These are phyloP conservation scores for Tylopilus sp. DNA, from an alignment of 768 basidiomycete species.

Conservation along the genomic window DNA sequence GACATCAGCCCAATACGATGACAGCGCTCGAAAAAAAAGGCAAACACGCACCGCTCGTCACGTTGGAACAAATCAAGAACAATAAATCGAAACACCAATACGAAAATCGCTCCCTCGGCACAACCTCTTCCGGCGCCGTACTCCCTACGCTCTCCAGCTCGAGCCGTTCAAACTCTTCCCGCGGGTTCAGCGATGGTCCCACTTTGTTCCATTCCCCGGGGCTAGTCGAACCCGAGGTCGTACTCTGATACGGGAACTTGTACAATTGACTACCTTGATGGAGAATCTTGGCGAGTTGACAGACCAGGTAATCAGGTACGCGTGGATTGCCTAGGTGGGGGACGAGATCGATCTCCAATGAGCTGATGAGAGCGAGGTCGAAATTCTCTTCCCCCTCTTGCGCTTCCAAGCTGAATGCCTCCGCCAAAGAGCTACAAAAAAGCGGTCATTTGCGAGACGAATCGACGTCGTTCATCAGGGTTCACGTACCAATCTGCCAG, in stretches of 20 bases:
- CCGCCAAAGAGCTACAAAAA: conserved; percentile 48
- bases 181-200: conserved; percentile 11
- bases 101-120: conserved; percentile 81
- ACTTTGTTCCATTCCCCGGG: conserved; percentile 5
- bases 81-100: conserved; percentile 92
- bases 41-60: conserved; percentile 48
- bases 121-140: conserved; percentile 51
- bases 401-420: conserved; percentile 54
- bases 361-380: conserved; percentile 73
- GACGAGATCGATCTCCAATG: conserved; percentile 77
- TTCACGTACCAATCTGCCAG: conserved; percentile 74
- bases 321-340: conserved; percentile 68
- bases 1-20: not conserved
- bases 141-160: conserved; percentile 49
- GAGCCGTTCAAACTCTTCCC: conserved; percentile 35
- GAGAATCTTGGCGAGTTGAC: conserved; percentile 65
- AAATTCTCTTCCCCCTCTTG: conserved; percentile 84
- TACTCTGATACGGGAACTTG: conserved; percentile 22
- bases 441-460: not conserved
- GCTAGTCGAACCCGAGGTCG: conserved; percentile 10
- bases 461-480: not conserved
- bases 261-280: conserved; percentile 70
- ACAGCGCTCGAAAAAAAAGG: not conserved
- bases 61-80: conserved; percentile 74
- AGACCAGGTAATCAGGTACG: conserved; percentile 68